These are phyloP conservation scores for Acarospora socialis DNA, from an alignment of 2,329 filamentous ascomycete genomes.

Conservation along the genomic window DNA sequence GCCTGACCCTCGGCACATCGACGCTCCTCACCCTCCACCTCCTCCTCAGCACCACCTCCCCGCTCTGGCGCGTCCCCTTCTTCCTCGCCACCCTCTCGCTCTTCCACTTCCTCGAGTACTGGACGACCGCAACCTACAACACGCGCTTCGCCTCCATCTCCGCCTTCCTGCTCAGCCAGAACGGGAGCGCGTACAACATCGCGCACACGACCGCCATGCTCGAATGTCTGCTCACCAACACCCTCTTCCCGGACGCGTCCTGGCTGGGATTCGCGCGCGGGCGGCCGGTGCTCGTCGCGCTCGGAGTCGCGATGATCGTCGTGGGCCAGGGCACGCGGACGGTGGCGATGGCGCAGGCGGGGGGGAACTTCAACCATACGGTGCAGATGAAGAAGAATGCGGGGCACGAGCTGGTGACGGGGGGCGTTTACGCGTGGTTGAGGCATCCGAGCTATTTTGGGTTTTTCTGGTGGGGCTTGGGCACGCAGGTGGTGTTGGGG, in stretches of 20 bases:
- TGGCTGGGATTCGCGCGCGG: conserved; percentile 24
- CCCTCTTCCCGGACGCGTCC: conserved; percentile 39
- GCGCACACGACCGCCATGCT: conserved; percentile 62
- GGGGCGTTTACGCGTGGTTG: conserved; percentile 60
- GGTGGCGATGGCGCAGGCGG: conserved; percentile 79
- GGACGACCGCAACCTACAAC: conserved; percentile 74
- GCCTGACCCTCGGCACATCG: conserved; percentile 26
- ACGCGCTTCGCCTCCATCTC: conserved; percentile 54
- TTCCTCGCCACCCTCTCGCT: conserved; percentile 46
- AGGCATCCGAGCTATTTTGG: conserved; percentile 93
- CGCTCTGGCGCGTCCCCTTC: conserved; percentile 44
- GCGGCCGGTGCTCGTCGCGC: conserved; percentile 22
- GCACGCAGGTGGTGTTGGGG: conserved; percentile 79
- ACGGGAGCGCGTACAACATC: conserved; percentile 70
- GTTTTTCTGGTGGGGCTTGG: conserved; percentile 97
- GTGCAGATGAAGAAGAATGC: conserved; percentile 56
- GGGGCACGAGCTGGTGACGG: conserved; percentile 68
- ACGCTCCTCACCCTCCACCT: conserved; percentile 19
- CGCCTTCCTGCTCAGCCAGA: conserved; percentile 71
- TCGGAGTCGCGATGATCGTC: conserved; percentile 49
- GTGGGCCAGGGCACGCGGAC: conserved; percentile 63
- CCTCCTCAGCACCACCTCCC: conserved; percentile 15
- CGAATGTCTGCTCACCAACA: conserved; percentile 53
- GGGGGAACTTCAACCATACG: conserved; percentile 80
- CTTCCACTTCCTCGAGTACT: conserved; percentile 97